These are phyloP conservation scores for Teunomyces panamensis DNA, from an alignment of 805 yeast species.

Conservation along the genomic window DNA sequence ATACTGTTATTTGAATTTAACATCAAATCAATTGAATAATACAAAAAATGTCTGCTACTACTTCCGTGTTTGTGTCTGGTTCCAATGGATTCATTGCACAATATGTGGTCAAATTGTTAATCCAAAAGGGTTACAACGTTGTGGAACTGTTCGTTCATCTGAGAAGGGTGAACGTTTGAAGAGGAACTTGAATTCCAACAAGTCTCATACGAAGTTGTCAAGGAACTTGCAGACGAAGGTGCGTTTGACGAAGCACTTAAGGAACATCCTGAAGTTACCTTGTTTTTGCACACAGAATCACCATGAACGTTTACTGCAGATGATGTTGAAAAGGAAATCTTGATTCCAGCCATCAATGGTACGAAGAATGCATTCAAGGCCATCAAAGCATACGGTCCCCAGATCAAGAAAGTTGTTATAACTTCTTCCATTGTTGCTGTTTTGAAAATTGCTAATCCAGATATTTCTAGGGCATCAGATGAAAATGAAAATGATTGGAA, in stretches of 20 bases:
- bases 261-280: slow-evolving; percentile 37
- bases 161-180: slow-evolving; percentile 17
- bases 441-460: slow-evolving; percentile 24
- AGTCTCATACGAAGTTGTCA: slow-evolving; percentile 27
- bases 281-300: slow-evolving; percentile 48
- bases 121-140: slow-evolving; percentile 42
- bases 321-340: slow-evolving; percentile 17
- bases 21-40: too few species aligned
- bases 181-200: slow-evolving; percentile 8
- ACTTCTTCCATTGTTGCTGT: slow-evolving; percentile 22
- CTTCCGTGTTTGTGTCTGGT: slow-evolving; percentile 44
- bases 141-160: slow-evolving; percentile 46
- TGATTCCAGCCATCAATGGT: slow-evolving; percentile 30
- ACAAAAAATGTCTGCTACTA: neutral
- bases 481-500: slow-evolving; percentile 57
- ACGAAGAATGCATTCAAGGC: slow-evolving; percentile 21
- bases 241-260: slow-evolving; percentile 49
- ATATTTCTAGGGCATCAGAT: slow-evolving; percentile 28
- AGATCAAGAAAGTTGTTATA: slow-evolving; percentile 17
- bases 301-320: slow-evolving; percentile 31
- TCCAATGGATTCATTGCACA: slow-evolving; percentile 52
- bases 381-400: slow-evolving; percentile 14
- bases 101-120: slow-evolving; percentile 40
- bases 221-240: slow-evolving; percentile 23
- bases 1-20: too few species aligned